Base-by-base conservation (phyloP, 1,139 yeast species). In the Cylindricascospora bacillispora region DNA sequence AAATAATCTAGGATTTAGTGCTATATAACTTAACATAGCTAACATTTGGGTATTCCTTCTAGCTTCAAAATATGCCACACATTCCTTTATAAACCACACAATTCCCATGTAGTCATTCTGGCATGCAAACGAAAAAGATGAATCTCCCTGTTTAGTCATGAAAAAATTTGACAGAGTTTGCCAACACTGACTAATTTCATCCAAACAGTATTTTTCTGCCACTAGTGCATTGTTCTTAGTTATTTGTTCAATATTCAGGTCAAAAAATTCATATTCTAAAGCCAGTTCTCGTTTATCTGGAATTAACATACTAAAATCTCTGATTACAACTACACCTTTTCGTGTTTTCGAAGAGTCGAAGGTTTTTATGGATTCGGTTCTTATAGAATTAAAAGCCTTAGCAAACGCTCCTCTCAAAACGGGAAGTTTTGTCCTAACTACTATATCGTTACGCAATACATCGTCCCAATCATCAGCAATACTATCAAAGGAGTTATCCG, bases 251-350 rank as follows among this genome's bases (percentile, higher is more conserved):
- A 92, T 79, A 1, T 71, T 49, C 13, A 65, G 76, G 1, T 92
- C 93, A 31, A 73, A 54, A 1, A 83, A 68, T 27, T 74, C 60
- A 50, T 85, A 86, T 39, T 79, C 89, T 19, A 67, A 59, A 0
- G 95, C 95, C 27, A 86, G 57, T 33, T 79, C 85, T 48, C 68
- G 65, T 38, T 78, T 74, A 17, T 85, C 79, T 0, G 95, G 94
- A 25, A 85, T 64, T 31, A 85, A 56, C 45, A 76, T 68, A 15
- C 69, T 60, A 49, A 78, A 78, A 49, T 85, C 92, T 36, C 67
- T 62, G 3, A 78, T 65, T 1, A 68, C 67, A 3, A 83, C 76
- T 15, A 69, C 52, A 43, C 80, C 81, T 38, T 55, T 64, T 25
- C 47, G 49, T 21, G 28, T 37, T 25, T 35, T 42, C 5, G 33